phyloP scores from a whole-genome alignment of 768 basidiomycete species.

The Tricholoma flavovirens region DNA sequence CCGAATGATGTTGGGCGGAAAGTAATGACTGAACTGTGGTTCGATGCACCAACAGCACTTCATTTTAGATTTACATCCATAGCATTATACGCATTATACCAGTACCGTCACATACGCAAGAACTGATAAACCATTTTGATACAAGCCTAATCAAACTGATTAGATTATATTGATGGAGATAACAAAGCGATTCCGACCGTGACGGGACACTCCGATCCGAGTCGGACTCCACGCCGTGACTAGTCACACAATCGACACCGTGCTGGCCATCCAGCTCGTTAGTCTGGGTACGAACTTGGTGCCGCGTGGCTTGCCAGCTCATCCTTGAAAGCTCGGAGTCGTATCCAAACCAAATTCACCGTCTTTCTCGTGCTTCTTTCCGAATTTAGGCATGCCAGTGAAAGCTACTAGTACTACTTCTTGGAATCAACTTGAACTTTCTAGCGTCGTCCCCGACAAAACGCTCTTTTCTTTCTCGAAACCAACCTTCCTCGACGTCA shows the following conservation, averaged over 20 bases:
- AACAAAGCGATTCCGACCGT: too few species aligned
- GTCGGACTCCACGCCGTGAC: too few species aligned
- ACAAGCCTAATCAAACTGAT: neutral
- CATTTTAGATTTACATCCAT: neutral
- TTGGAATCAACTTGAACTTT: neutral
- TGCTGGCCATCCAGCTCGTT: too few species aligned
- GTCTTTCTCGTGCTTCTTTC: neutral
- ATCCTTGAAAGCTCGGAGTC: neutral
- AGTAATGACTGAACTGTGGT: neutral
- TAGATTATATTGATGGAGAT: neutral
- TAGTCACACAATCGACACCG: too few species aligned
- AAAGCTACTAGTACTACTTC: neutral
- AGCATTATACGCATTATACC: constrained; percentile 1
- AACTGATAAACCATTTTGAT: neutral
- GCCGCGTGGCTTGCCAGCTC: neutral
- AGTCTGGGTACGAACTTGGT: neutral
- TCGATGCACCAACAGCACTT: neutral
- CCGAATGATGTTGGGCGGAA: constrained; percentile 6
- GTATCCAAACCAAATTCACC: neutral
- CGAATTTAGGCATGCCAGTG: neutral
- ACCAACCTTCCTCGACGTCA: neutral
- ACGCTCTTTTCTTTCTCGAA: constrained; percentile 1
- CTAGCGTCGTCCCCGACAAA: neutral
- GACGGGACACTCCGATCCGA: too few species aligned
- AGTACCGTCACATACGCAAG: neutral